Percentiles rank a stretch among this genome's conserved stretches.
These are phyloP conservation scores for Tephrocybe sp. DNA, from an alignment of 768 basidiomycete species.

Conservation along the genomic window DNA sequence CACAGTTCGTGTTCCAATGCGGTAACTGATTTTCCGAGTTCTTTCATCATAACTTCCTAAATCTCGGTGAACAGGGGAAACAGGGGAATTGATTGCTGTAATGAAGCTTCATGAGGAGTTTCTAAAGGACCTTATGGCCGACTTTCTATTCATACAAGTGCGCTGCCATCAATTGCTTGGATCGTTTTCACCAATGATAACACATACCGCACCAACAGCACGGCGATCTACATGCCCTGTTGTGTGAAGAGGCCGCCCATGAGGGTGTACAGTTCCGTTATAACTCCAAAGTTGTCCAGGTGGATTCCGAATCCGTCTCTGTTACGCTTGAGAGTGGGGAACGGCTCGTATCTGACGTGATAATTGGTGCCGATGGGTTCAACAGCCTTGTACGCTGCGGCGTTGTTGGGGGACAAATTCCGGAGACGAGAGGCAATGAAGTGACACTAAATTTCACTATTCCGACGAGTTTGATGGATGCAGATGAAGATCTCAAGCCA, in stretches of 20 bases:
- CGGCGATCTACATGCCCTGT: conserved; percentile 45
- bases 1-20: conserved; percentile 27
- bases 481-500: conserved; percentile 29
- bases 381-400: conserved; percentile 36
- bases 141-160: conserved; percentile 29
- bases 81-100: conserved; percentile 40
- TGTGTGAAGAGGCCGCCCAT: conserved; percentile 43
- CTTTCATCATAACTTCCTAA: background rate
- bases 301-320: conserved; percentile 29
- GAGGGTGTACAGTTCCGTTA: conserved; percentile 48
- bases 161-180: conserved; percentile 12
- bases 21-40: conserved; percentile 17
- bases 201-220: conserved; percentile 33
- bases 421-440: conserved; percentile 24
- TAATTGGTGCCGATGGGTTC: conserved; percentile 62
- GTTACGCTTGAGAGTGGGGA: conserved; percentile 42
- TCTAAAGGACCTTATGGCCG: conserved; percentile 36
- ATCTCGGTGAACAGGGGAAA: conserved; percentile 31
- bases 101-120: conserved; percentile 48
- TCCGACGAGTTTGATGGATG: conserved; percentile 27
- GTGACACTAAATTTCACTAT: conserved; percentile 31
- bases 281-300: conserved; percentile 32
- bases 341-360: conserved; percentile 44
- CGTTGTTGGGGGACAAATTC: conserved; percentile 25
- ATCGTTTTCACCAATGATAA: background rate